Evolutionary conservation across 768 basidiomycete species (phyloP).

Genomic region (Suillus cothurnatus): DNA sequence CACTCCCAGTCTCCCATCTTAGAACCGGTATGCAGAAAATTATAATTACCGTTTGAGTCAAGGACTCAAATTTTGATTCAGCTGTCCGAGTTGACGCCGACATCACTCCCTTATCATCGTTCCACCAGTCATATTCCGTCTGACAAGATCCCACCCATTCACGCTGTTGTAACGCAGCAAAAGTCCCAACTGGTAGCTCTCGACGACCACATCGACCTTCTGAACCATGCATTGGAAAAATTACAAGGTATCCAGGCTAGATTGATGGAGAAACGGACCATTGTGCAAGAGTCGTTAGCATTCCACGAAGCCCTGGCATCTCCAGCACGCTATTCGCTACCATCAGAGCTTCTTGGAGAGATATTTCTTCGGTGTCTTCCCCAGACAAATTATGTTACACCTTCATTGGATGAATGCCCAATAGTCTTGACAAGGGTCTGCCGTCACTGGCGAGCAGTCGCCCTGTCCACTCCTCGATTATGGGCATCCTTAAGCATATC

Average conservation of each 20-base stretch:
- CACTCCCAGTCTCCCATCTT: conserved; percentile 12
- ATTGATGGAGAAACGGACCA: conserved; percentile 22
- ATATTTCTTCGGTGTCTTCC: conserved; percentile 33
- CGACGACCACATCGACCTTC: conserved; percentile 19
- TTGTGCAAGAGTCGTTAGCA: conserved; percentile 23
- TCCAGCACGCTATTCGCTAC: conserved; percentile 23
- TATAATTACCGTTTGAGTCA: background rate
- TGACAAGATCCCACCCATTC: conserved; percentile 20
- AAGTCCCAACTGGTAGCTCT: conserved; percentile 24
- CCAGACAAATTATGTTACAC: conserved; percentile 25
- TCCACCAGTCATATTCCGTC: conserved; percentile 15
- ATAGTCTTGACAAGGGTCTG: conserved; percentile 32
- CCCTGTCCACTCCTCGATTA: conserved; percentile 32
- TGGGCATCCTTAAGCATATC: conserved; percentile 32
- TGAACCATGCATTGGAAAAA: conserved; percentile 21
- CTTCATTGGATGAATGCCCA: conserved; percentile 22
- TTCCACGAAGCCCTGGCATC: conserved; percentile 27
- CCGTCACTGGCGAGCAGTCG: conserved; percentile 33
- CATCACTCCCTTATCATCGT: conserved; percentile 17
- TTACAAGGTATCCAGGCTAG: conserved; percentile 18
- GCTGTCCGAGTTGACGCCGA: conserved; percentile 21
- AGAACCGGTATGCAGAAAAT: conserved; percentile 18
- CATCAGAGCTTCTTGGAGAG: conserved; percentile 31
- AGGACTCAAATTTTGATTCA: background rate
- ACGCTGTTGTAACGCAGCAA: conserved; percentile 22